Evolutionary conservation across 2,329 filamentous ascomycete species (phyloP).

Genomic region (Colletotrichum musae): DNA sequence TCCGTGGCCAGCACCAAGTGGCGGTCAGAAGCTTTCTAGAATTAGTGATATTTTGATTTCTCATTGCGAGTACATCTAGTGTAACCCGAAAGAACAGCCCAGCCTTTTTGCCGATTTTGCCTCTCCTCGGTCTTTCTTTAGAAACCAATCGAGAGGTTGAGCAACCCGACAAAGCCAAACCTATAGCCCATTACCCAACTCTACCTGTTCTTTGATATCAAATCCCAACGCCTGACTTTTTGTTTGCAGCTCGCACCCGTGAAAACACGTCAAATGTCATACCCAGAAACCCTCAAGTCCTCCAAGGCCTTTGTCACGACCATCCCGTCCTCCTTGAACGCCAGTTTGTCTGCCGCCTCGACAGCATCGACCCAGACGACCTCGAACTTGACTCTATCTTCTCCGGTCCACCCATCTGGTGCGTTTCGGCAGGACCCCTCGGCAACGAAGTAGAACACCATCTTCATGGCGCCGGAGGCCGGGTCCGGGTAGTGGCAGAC

Average conservation of each 20-base stretch:
- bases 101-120: no score
- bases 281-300: conserved; percentile 47
- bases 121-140: no score
- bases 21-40: no score
- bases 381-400: conserved; percentile 48
- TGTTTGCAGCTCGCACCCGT: background rate
- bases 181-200: no score
- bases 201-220: background rate
- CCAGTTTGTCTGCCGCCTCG: conserved; percentile 44
- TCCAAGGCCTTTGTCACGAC: conserved; percentile 47
- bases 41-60: no score
- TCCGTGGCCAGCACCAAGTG: no score
- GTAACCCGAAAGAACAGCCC: no score
- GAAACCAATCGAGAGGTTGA: no score
- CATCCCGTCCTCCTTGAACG: conserved; percentile 44
- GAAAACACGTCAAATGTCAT: conserved; percentile 42
- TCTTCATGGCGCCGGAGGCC: conserved; percentile 53
- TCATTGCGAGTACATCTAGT: no score
- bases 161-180: no score
- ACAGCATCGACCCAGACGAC: conserved; percentile 46
- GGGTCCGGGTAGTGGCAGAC: conserved; percentile 54
- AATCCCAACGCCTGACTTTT: background rate
- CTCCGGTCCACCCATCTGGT: conserved; percentile 21
- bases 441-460: conserved; percentile 58
- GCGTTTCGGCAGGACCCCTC: conserved; percentile 47